These are phyloP conservation scores for Cubamyces lactineus DNA, from an alignment of 768 basidiomycete species.

Conservation along the genomic window DNA sequence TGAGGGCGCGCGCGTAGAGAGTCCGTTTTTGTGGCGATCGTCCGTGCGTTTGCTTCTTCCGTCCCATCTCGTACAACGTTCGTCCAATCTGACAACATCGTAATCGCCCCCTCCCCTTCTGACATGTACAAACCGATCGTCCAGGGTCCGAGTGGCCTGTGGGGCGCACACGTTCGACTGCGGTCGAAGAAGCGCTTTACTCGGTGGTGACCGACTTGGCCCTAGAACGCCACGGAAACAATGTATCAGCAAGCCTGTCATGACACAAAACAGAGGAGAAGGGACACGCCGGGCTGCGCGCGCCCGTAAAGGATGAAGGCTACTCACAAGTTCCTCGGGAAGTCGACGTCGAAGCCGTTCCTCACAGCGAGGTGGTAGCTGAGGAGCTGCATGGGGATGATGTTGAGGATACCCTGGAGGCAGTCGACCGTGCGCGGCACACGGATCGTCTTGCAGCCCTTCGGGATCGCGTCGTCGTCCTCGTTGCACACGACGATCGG, in stretches of 20 bases:
- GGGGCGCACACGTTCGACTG: neutral
- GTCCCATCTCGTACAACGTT: conserved; percentile 10
- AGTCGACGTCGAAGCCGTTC: conserved; percentile 97
- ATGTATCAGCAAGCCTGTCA: neutral
- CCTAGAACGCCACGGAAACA: conserved; percentile 21
- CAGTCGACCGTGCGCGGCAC: conserved; percentile 95
- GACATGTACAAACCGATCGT: neutral
- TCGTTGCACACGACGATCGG: conserved; percentile 97
- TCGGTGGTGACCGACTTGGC: conserved; percentile 41
- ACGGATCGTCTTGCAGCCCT: conserved; percentile 83
- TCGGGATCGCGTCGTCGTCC: conserved; percentile 77
- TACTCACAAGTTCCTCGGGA: conserved; percentile 92
- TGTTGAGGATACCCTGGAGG: conserved; percentile 93
- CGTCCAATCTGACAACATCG: neutral
- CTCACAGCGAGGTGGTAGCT: conserved; percentile 95
- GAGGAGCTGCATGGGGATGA: conserved; percentile 93
- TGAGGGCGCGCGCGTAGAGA: neutral
- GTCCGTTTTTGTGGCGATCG: conserved; percentile 23
- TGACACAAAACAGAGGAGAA: neutral
- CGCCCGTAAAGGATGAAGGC: neutral
- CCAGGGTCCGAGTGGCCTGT: neutral
- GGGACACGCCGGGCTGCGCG: no score
- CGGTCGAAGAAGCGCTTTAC: conserved; percentile 23
- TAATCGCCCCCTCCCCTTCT: neutral
- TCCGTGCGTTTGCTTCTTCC: conserved; percentile 20